Conservation (phyloP, 2,329 filamentous ascomycete genomes). For the Botrytis elliptica region DNA sequence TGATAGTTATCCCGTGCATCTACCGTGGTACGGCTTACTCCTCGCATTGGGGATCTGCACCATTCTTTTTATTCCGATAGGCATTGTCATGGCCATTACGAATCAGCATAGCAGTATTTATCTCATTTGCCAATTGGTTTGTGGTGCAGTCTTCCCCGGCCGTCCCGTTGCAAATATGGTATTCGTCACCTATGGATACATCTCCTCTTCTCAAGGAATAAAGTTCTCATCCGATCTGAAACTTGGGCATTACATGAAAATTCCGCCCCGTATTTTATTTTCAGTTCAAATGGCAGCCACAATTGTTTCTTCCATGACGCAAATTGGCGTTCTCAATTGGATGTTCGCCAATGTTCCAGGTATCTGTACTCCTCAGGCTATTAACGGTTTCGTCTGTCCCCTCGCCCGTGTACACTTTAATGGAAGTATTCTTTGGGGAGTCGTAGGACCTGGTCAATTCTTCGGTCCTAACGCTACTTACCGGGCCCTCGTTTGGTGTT, state of each 20-base stretch:
- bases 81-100: slow-evolving; percentile 90
- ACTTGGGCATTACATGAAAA: slow-evolving; percentile 85
- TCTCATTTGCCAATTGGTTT: slow-evolving; percentile 81
- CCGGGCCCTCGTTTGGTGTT: slow-evolving; percentile 75
- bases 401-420: slow-evolving; percentile 89
- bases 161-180: slow-evolving; percentile 91
- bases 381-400: slow-evolving; percentile 85
- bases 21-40: slow-evolving; percentile 84
- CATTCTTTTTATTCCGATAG: slow-evolving; percentile 83
- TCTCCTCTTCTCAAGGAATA: slow-evolving; percentile 82
- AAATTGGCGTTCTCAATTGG: slow-evolving; percentile 85
- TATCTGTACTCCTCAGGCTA: slow-evolving; percentile 75
- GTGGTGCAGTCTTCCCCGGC: slow-evolving; percentile 77
- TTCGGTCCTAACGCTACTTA: slow-evolving; percentile 77
- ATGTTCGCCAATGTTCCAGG: slow-evolving; percentile 77
- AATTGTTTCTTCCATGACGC: slow-evolving; percentile 72
- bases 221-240: slow-evolving; percentile 88
- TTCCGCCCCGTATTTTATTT: slow-evolving; percentile 76
- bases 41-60: slow-evolving; percentile 76
- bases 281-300: slow-evolving; percentile 76
- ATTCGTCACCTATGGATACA: slow-evolving; percentile 88
- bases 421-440: slow-evolving; percentile 84
- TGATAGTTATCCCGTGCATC: slow-evolving; percentile 68
- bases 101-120: slow-evolving; percentile 88
- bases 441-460: slow-evolving; percentile 79